These are phyloP conservation scores for Lactuca saligna DNA, from an alignment of 129 eudicot species.

Conservation along the genomic window DNA sequence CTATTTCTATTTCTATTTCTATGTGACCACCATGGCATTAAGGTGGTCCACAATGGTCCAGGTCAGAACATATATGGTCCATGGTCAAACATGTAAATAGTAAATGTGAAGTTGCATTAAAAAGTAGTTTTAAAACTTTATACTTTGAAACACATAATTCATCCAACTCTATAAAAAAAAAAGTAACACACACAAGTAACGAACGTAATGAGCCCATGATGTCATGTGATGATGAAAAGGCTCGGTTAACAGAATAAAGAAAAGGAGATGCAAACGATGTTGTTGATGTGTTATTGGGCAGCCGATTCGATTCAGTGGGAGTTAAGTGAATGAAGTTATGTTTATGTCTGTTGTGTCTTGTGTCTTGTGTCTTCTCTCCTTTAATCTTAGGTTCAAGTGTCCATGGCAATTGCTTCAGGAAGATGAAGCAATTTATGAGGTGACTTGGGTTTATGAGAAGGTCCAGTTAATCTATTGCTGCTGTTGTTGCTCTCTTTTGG, in stretches of 20 bases:
- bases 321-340: conserved; percentile 18
- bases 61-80: conserved; percentile 2
- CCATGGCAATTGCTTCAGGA: conserved; percentile 68
- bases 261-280: conserved; percentile 1
- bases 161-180: conserved; percentile 17
- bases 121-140: conserved; percentile 18
- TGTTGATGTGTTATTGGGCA: conserved; percentile 21
- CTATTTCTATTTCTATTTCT: too few species aligned
- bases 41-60: conserved; percentile 22
- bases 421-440: conserved; percentile 43
- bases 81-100: background rate
- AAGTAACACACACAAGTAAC: too few species aligned
- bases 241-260: conserved; percentile 17
- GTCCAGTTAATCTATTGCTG: conserved; percentile 44
- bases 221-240: background rate
- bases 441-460: conserved; percentile 47
- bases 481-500: conserved; percentile 36
- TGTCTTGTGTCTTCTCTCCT: background rate
- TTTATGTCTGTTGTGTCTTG: background rate
- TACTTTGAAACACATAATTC: conserved; percentile 17
- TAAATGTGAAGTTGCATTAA: conserved; percentile 11
- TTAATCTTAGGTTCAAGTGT: conserved; percentile 30
- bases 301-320: conserved; percentile 15
- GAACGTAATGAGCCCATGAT: conserved; percentile 15
- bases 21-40: background rate